A percentile compares a stretch with the other conserved stretches of the same genome.
phyloP scores from a whole-genome alignment of 2,329 filamentous ascomycete species.

The Alternaria ethzedia region DNA sequence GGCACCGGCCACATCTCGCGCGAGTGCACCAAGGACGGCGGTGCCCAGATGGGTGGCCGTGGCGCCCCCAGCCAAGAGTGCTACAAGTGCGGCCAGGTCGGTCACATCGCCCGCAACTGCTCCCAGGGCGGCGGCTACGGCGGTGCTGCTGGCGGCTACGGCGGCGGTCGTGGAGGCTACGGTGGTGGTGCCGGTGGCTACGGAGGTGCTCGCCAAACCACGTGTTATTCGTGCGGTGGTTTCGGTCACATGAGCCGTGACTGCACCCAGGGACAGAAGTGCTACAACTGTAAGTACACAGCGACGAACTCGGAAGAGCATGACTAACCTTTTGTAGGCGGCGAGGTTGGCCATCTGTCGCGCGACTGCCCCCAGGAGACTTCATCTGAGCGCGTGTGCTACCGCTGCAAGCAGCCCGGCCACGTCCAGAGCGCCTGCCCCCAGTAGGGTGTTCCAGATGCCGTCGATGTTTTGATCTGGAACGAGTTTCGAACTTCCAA shows the following conservation, averaged over 20 bases:
- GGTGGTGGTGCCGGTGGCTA: slow-evolving; percentile 52
- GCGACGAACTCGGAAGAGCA: not conserved
- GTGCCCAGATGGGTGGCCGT: slow-evolving; percentile 53
- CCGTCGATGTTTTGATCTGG: slow-evolving; percentile 41
- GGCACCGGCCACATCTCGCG: slow-evolving; percentile 89
- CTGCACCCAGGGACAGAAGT: slow-evolving; percentile 99
- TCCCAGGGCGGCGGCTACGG: slow-evolving; percentile 62
- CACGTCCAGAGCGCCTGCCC: slow-evolving; percentile 96
- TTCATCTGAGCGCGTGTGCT: slow-evolving; percentile 92
- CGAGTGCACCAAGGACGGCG: slow-evolving; percentile 69
- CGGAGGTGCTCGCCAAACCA: slow-evolving; percentile 57
- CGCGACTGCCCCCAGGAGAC: slow-evolving; percentile 96
- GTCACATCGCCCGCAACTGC: slow-evolving; percentile 95
- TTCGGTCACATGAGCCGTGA: slow-evolving; percentile 98
- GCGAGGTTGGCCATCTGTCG: slow-evolving; percentile 91
- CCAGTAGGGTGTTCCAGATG: slow-evolving; percentile 62
- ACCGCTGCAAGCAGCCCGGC: slow-evolving; percentile 88
- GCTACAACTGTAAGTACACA: slow-evolving; percentile 85
- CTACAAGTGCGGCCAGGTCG: slow-evolving; percentile 98
- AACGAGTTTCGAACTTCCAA: slow-evolving; percentile 35
- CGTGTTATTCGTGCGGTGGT: slow-evolving; percentile 98
- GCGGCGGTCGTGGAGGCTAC: slow-evolving; percentile 53
- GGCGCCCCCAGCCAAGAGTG: slow-evolving; percentile 67
- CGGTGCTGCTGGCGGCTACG: slow-evolving; percentile 54
- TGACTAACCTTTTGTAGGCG: slow-evolving; percentile 55